phyloP scores from a whole-genome alignment of 495 filamentous ascomycete genomes.

The Wilcoxina mikolae region DNA sequence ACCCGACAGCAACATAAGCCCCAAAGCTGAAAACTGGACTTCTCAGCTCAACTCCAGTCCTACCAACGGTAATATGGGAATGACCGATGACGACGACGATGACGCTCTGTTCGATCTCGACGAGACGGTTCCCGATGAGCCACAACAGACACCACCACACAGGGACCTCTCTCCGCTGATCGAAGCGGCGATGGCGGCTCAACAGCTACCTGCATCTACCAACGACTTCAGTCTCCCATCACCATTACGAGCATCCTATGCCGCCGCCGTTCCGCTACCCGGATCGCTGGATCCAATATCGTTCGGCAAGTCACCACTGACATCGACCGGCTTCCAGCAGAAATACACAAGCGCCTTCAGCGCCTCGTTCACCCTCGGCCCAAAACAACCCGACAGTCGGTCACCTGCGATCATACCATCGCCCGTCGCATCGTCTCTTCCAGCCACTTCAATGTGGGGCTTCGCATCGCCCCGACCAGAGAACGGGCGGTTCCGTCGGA shows the following conservation, averaged over 20 bases:
- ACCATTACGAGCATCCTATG: not conserved
- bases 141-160: constrained; percentile 16
- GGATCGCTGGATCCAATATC: constrained; percentile 13
- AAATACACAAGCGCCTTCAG: not conserved
- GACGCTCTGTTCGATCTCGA: constrained; percentile 27
- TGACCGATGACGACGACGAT: constrained; percentile 22
- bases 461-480: not conserved
- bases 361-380: not conserved
- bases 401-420: not conserved
- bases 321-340: not conserved
- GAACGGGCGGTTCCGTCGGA: constrained; percentile 16
- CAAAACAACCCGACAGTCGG: not conserved
- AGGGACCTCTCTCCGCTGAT: constrained; percentile 23
- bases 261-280: not conserved
- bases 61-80: not conserved
- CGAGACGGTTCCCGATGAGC: constrained; percentile 22
- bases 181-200: constrained; percentile 10
- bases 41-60: not conserved
- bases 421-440: constrained; percentile 18
- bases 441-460: constrained; percentile 18
- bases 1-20: not conserved
- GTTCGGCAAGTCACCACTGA: constrained; percentile 18
- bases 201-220: constrained; percentile 10
- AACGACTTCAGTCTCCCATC: not conserved
- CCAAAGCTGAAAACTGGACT: not conserved